These are phyloP conservation scores for Calonectria ilicicola DNA, from an alignment of 2,329 filamentous ascomycete genomes.

Conservation along the genomic window DNA sequence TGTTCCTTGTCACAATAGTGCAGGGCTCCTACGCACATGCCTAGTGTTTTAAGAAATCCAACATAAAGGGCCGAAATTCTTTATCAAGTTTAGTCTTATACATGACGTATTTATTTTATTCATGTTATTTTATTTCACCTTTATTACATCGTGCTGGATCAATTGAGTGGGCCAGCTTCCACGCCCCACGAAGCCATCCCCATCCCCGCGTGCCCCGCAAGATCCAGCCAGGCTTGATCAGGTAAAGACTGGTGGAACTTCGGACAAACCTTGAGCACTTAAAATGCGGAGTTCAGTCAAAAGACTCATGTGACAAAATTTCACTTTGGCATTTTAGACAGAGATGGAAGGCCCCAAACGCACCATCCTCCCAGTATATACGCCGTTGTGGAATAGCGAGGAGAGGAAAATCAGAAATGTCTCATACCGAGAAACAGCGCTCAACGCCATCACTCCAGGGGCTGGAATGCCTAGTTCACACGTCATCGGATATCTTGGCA, in stretches of 20 bases:
- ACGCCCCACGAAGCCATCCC: not conserved
- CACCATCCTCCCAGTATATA: not conserved
- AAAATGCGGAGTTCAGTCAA: not conserved
- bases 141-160: no score
- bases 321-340: not conserved
- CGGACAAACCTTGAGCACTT: not conserved
- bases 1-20: no score
- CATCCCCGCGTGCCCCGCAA: not conserved
- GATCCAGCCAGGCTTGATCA: not conserved
- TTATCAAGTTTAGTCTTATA: no score
- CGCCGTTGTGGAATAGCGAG: not conserved
- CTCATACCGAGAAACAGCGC: not conserved
- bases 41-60: no score
- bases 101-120: no score
- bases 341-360: not conserved
- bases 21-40: no score
- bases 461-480: not conserved
- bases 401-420: conserved; percentile 2
- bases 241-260: not conserved
- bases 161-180: not conserved
- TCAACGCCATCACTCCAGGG: not conserved
- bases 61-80: no score
- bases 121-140: no score
- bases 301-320: not conserved
- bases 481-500: not conserved